Evolutionary conservation across 495 filamentous ascomycete genomes (phyloP).

Genomic region (Halenospora varia): DNA sequence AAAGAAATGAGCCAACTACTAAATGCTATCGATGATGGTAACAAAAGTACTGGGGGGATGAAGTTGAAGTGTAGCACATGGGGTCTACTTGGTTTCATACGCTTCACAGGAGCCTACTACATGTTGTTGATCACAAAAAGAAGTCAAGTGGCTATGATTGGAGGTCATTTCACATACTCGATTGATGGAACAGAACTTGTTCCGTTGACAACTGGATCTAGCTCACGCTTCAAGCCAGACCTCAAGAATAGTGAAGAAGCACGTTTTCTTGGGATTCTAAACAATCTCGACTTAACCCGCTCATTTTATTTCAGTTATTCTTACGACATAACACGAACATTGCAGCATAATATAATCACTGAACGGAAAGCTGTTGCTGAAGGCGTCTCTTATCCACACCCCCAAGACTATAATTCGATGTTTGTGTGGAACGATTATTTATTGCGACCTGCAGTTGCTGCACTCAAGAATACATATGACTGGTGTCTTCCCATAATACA

Average conservation of each 20-base stretch:
- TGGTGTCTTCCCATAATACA: constrained; percentile 97
- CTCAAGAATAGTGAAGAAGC: constrained; percentile 81
- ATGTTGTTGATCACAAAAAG: constrained; percentile 96
- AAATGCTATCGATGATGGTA: constrained; percentile 93
- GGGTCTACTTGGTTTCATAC: constrained; percentile 92
- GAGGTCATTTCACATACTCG: constrained; percentile 93
- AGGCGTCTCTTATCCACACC: constrained; percentile 52
- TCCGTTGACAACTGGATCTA: constrained; percentile 60
- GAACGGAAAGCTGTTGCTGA: constrained; percentile 66
- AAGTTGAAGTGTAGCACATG: constrained; percentile 86
- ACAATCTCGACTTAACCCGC: constrained; percentile 81
- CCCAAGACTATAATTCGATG: constrained; percentile 82
- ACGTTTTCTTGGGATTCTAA: constrained; percentile 81
- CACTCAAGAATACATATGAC: constrained; percentile 77
- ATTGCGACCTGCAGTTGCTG: constrained; percentile 65
- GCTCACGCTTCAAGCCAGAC: constrained; percentile 66
- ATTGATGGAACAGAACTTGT: constrained; percentile 94
- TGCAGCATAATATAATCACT: constrained; percentile 88
- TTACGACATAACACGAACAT: constrained; percentile 88
- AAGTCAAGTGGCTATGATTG: constrained; percentile 91
- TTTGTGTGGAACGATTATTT: constrained; percentile 97
- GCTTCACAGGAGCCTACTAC: constrained; percentile 94
- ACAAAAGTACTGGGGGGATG: constrained; percentile 86
- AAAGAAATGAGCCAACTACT: constrained; percentile 90
- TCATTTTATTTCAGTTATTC: constrained; percentile 99